Percentiles rank a stretch among this genome's conserved stretches.
phyloP scores from a whole-genome alignment of 2,329 filamentous ascomycete species.

The Colletotrichum lupini region DNA sequence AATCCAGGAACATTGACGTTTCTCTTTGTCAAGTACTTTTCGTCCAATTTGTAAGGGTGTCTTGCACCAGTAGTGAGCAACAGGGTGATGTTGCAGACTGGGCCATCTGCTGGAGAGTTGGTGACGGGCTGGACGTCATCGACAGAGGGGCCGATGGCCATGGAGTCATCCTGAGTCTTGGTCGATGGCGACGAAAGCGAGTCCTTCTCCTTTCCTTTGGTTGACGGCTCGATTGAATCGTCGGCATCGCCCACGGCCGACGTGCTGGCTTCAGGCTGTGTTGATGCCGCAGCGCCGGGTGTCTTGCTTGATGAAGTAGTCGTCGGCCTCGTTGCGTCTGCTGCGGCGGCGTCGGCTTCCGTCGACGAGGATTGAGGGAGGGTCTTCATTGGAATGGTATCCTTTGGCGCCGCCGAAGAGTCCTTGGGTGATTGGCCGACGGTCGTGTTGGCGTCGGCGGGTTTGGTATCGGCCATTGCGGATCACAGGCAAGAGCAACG shows the following conservation, averaged over 20 bases:
- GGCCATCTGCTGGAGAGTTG: conserved; percentile 46
- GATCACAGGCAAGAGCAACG: conserved; percentile 39
- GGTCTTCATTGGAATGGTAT: conserved; percentile 51
- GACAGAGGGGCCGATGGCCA: conserved; percentile 57
- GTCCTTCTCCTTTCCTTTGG: conserved; percentile 50
- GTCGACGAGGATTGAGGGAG: conserved; percentile 41
- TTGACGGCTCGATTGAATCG: conserved; percentile 29
- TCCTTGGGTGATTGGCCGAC: conserved; percentile 41
- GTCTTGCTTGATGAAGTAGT: conserved; percentile 12
- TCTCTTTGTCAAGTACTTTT: conserved; percentile 84
- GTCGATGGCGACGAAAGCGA: conserved; percentile 40
- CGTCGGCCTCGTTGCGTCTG: conserved; percentile 13
- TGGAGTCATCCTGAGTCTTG: conserved; percentile 48
- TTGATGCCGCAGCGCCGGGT: conserved; percentile 13
- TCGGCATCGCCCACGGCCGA: conserved; percentile 25
- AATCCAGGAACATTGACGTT: conserved; percentile 80
- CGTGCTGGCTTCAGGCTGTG: not conserved
- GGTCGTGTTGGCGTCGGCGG: conserved; percentile 46
- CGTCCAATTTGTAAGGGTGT: conserved; percentile 91
- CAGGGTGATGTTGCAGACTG: conserved; percentile 80
- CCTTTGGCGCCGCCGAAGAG: conserved; percentile 47
- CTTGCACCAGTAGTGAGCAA: conserved; percentile 83
- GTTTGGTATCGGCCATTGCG: conserved; percentile 35
- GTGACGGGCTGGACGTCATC: conserved; percentile 52
- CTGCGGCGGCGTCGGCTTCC: conserved; percentile 22